Percentiles rank a stretch among this genome's conserved stretches.
These are phyloP conservation scores for Kodamaea fukazawae DNA, from an alignment of 805 yeast species.

Conservation along the genomic window DNA sequence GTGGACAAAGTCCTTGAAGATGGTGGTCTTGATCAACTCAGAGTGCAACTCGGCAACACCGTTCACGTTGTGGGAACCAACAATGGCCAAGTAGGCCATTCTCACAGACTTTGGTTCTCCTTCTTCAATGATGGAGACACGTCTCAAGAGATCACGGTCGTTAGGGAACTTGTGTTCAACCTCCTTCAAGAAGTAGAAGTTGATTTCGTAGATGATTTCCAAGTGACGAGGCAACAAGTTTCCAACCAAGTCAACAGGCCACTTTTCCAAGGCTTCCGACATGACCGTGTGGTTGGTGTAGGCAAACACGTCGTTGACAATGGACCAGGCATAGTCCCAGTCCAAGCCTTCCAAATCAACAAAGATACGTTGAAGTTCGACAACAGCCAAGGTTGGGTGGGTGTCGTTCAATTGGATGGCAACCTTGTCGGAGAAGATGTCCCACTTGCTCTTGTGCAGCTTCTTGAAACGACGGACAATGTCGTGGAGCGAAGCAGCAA, in stretches of 20 bases:
- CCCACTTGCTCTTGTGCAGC: slow-evolving; percentile 66
- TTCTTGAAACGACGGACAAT: slow-evolving; percentile 88
- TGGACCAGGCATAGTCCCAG: slow-evolving; percentile 85
- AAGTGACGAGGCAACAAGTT: slow-evolving; percentile 84
- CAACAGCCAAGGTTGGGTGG: slow-evolving; percentile 89
- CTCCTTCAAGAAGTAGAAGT: slow-evolving; percentile 68
- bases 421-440: slow-evolving; percentile 76
- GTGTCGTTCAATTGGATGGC: slow-evolving; percentile 95
- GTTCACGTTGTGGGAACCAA: slow-evolving; percentile 90
- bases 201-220: slow-evolving; percentile 85
- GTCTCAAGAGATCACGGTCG: slow-evolving; percentile 59
- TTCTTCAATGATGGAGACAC: slow-evolving; percentile 87
- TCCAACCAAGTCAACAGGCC: slow-evolving; percentile 85
- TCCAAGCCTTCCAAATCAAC: slow-evolving; percentile 78
- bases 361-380: slow-evolving; percentile 81
- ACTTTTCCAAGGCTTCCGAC: slow-evolving; percentile 92
- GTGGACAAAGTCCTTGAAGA: slow-evolving; percentile 84
- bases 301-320: slow-evolving; percentile 78
- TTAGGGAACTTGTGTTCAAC: slow-evolving; percentile 77
- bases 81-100: slow-evolving; percentile 88
- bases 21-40: slow-evolving; percentile 82
- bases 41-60: slow-evolving; percentile 97
- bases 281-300: slow-evolving; percentile 95
- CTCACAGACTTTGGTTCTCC: slow-evolving; percentile 75
- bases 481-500: slow-evolving; percentile 88